Evolutionary conservation across 2,329 filamentous ascomycete genomes (phyloP).

Genomic region (Scopulariopsis brevicaulis): DNA sequence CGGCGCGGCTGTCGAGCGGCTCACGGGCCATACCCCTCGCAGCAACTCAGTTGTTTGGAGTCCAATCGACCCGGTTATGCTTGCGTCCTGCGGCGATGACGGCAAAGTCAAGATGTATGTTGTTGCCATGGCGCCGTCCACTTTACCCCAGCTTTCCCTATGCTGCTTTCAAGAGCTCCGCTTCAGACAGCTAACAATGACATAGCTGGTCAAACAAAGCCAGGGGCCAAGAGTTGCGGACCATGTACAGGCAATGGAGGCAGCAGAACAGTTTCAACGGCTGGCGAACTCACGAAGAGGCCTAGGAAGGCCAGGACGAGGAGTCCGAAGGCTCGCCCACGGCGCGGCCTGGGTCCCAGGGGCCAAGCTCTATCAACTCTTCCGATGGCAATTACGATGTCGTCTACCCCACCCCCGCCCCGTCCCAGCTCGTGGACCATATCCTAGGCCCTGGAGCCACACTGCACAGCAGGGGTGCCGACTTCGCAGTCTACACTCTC

Average conservation of each 20-base stretch:
- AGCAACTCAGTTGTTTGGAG: constrained; percentile 91
- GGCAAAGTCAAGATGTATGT: constrained; percentile 74
- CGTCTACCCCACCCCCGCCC: no score
- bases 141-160: background rate
- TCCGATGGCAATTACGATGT: no score
- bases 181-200: constrained; percentile 3
- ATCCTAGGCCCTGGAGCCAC: background rate
- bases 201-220: constrained; percentile 17
- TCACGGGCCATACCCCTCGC: constrained; percentile 63
- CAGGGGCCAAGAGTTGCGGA: constrained; percentile 10
- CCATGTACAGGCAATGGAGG: constrained; percentile 8
- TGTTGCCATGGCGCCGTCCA: background rate
- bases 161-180: background rate
- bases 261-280: constrained; percentile 7
- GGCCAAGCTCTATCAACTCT: no score
- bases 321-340: background rate
- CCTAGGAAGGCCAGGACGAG: constrained; percentile 1
- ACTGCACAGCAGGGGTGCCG: no score
- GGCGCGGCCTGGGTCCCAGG: background rate
- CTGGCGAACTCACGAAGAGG: constrained; percentile 12
- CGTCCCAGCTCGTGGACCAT: background rate
- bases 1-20: constrained; percentile 61
- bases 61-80: constrained; percentile 68
- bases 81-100: constrained; percentile 89
- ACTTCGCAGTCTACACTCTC: background rate